Evolutionary conservation across 208 protist species (phyloP).

Genomic region (Trypanosoma scelopori): DNA sequence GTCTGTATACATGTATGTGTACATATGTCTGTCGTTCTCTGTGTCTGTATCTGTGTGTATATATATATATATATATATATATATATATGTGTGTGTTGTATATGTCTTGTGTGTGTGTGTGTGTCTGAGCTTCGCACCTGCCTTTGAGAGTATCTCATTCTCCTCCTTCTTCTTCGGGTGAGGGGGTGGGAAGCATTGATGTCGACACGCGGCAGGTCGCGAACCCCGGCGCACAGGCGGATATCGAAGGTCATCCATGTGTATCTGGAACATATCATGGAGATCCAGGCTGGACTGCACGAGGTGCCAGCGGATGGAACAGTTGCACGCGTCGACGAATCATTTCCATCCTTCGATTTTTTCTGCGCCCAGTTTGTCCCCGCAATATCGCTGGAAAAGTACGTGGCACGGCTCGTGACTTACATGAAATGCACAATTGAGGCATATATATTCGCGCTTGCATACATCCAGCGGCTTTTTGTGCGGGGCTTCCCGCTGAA

Average conservation of each 20-base stretch:
- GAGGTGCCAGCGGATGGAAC: slow-evolving; percentile 4
- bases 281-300: slow-evolving; percentile 14
- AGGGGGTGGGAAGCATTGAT: not conserved
- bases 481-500: slow-evolving; percentile 44
- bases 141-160: not conserved
- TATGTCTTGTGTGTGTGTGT: too few species aligned
- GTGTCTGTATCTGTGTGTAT: too few species aligned
- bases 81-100: too few species aligned
- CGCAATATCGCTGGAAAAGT: slow-evolving; percentile 43
- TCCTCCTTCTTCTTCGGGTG: slow-evolving; percentile 10
- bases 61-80: too few species aligned
- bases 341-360: slow-evolving; percentile 45
- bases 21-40: slow-evolving; percentile 15
- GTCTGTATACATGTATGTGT: slow-evolving; percentile 7
- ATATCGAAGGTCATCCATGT: slow-evolving; percentile 36
- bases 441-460: slow-evolving; percentile 49
- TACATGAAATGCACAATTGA: slow-evolving; percentile 54
- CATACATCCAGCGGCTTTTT: slow-evolving; percentile 43
- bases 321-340: slow-evolving; percentile 17
- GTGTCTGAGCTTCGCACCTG: too few species aligned
- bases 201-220: slow-evolving; percentile 19
- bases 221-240: slow-evolving; percentile 35
- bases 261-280: slow-evolving; percentile 45
- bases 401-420: slow-evolving; percentile 43
- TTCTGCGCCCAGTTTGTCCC: slow-evolving; percentile 48